phyloP scores from a whole-genome alignment of 805 yeast genomes.

The Candida palmyrensis region DNA sequence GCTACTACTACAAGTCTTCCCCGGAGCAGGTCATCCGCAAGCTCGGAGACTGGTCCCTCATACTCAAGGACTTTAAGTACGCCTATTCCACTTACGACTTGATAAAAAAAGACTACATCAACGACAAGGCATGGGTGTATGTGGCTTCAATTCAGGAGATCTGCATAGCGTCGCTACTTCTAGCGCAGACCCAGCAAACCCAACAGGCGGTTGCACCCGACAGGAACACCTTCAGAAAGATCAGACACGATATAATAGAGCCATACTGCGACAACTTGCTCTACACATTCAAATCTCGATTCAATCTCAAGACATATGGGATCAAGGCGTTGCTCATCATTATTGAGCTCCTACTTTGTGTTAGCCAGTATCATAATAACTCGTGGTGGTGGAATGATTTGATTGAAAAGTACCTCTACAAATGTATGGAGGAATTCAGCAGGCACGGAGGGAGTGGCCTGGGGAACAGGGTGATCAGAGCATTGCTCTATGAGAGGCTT shows the following conservation, averaged over 20 bases:
- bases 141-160: constrained; percentile 86
- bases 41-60: constrained; percentile 88
- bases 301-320: constrained; percentile 64
- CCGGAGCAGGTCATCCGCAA: constrained; percentile 73
- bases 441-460: constrained; percentile 39
- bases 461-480: constrained; percentile 42
- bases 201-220: constrained; percentile 25
- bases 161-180: constrained; percentile 67
- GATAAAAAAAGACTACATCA: constrained; percentile 68
- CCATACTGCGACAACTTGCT: constrained; percentile 67
- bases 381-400: constrained; percentile 44
- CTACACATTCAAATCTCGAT: constrained; percentile 70
- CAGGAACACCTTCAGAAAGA: constrained; percentile 39
- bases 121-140: constrained; percentile 75
- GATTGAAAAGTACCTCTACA: constrained; percentile 39
- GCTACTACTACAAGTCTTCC: constrained; percentile 56
- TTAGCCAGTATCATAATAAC: constrained; percentile 34
- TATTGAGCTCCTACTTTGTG: constrained; percentile 62
- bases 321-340: constrained; percentile 61
- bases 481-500: constrained; percentile 37
- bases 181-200: constrained; percentile 48
- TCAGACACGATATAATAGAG: constrained; percentile 48
- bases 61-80: constrained; percentile 82
- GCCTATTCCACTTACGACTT: constrained; percentile 83
- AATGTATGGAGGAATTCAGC: constrained; percentile 43